Percentiles rank a stretch among this genome's conserved stretches.
phyloP scores from a whole-genome alignment of 73 alveolate genomes.

The Paramecium bursaria region DNA sequence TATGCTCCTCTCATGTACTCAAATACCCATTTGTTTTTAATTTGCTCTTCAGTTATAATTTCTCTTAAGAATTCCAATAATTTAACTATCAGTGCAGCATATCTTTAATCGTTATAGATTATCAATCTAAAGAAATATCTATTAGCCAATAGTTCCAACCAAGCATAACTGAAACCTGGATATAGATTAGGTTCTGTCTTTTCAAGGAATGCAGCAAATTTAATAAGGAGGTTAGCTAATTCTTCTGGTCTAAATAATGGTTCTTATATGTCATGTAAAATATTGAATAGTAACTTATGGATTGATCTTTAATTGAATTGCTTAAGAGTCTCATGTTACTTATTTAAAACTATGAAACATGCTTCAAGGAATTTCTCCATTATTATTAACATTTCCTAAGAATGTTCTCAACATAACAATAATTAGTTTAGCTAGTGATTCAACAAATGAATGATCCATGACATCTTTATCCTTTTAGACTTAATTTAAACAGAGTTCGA shows the following conservation, averaged over 20 bases:
- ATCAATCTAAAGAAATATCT: too few species aligned
- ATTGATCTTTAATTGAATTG: slow-evolving; percentile 91
- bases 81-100: slow-evolving; percentile 21
- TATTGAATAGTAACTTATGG: slow-evolving; percentile 83
- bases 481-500: slow-evolving; percentile 53
- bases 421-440: slow-evolving; percentile 80
- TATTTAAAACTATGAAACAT: slow-evolving; percentile 79
- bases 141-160: slow-evolving; percentile 96
- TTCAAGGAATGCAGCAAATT: slow-evolving; percentile 90
- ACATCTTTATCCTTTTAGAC: slow-evolving; percentile 20
- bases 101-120: too few species aligned
- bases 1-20: slow-evolving; percentile 17
- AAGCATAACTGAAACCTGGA: slow-evolving; percentile 97
- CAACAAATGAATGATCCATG: slow-evolving; percentile 82
- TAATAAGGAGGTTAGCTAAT: slow-evolving; percentile 15
- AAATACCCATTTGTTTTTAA: background rate
- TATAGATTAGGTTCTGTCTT: slow-evolving; percentile 85
- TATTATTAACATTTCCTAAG: slow-evolving; percentile 74
- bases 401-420: slow-evolving; percentile 67
- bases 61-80: slow-evolving; percentile 45
- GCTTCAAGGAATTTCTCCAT: slow-evolving; percentile 83
- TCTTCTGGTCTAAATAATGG: slow-evolving; percentile 72
- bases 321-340: slow-evolving; percentile 80
- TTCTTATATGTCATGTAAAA: slow-evolving; percentile 73
- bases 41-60: slow-evolving; percentile 25